Base-by-base conservation (phyloP, 306 rosid species). In the Crotalaria pallida region DNA sequence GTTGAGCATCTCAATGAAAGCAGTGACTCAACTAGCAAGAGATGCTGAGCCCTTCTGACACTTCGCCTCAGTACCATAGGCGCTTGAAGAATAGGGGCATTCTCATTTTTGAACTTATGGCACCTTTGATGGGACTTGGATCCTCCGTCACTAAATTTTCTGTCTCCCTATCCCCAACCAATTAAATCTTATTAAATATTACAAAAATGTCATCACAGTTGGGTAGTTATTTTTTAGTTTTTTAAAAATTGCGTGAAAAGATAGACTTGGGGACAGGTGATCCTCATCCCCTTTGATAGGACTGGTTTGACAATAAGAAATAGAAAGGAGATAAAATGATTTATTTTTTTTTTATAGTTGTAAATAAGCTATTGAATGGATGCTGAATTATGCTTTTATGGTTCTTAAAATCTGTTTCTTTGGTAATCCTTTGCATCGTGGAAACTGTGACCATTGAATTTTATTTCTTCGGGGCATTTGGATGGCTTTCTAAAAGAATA, bases 341-440 rank as follows among this genome's bases (percentile, higher is more conserved):
- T 0, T n/a, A n/a, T n/a, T n/a, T n/a, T n/a, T n/a, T 24, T 53
- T 31, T 29, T 68, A 7, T 3, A 17, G 50, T 29, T 58, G 21
- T 31, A 31, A 21, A 71, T 48, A 43, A 53, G 7, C 40, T 38
- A 41, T 24, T 12, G 63, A 52, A 23, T 45, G n/a, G n/a, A n/a
- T n/a, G n/a, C n/a, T n/a, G n/a, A n/a, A n/a, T n/a, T n/a, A n/a
- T n/a, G n/a, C n/a, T n/a, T n/a, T n/a, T 16, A 9, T 21, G 31
- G 57, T 53, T 65, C 58, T 38, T 59, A 8, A 9, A 23, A 52
- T 68, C 72, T n/a, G n/a, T n/a, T n/a, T n/a, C n/a, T 62, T 68
- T 68, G 27, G 9, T 34, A 45, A 45, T 56, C 36, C 34, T 18
- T 17, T 34, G 69, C 33, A 10, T 47, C 18, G 19, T 64, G 45